These are phyloP conservation scores for Colletotrichum sp. DNA, from an alignment of 2,329 filamentous ascomycete genomes.

Conservation along the genomic window DNA sequence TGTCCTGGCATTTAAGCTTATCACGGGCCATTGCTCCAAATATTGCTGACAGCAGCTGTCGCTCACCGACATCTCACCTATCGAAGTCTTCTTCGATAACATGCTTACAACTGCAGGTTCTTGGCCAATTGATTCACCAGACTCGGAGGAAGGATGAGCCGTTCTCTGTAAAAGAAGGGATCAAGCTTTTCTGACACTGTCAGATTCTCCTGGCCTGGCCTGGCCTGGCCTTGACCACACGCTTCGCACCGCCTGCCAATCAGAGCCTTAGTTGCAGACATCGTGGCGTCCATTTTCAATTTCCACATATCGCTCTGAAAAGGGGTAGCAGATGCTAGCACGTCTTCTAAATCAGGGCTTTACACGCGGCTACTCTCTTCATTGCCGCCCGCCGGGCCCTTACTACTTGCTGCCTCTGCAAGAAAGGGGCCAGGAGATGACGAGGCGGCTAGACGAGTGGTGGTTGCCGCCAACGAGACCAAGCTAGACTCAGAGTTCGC, in stretches of 20 bases:
- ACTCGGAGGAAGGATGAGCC: neutral
- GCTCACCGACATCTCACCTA: neutral
- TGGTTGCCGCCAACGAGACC: neutral
- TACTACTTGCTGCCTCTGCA: neutral
- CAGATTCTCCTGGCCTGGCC: neutral
- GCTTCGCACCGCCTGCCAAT: neutral
- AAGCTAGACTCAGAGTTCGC: neutral
- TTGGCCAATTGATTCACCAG: neutral
- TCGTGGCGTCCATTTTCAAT: neutral
- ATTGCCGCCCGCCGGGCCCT: neutral
- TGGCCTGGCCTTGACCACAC: neutral
- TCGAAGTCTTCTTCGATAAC: neutral
- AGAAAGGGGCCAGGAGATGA: neutral
- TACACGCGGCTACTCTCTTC: neutral
- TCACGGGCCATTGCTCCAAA: neutral
- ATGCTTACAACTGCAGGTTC: neutral
- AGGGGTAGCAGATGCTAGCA: neutral
- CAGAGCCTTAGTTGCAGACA: neutral
- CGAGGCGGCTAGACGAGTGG: neutral
- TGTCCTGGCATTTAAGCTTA: slow-evolving; percentile 1
- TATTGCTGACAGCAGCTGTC: neutral
- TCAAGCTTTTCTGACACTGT: slow-evolving; percentile 13
- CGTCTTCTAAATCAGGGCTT: neutral
- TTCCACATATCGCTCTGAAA: neutral
- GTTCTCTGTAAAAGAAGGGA: neutral